phyloP scores from a whole-genome alignment of 1,284 basidiomycete species.

The Vanrija sp. region DNA sequence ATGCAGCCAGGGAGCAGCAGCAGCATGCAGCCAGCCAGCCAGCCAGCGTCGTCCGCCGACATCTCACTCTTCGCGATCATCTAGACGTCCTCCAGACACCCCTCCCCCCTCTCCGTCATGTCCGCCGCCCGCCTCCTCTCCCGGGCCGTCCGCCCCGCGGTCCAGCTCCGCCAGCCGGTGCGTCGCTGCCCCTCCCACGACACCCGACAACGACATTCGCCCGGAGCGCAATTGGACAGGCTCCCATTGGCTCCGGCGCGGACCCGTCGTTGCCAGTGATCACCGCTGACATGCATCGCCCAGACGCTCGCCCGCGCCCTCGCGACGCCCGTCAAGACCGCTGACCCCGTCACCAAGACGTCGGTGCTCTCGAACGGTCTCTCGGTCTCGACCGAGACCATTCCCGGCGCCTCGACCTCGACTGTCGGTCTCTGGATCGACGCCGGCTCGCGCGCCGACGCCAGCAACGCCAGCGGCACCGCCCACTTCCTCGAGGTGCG shows the following conservation, averaged over 20 bases:
- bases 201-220: not conserved
- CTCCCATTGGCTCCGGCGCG: slow-evolving; percentile 11
- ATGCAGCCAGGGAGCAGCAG: no score
- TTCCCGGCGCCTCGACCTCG: slow-evolving; percentile 91
- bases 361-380: slow-evolving; percentile 87
- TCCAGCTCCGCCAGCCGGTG: slow-evolving; percentile 22
- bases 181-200: not conserved
- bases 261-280: not conserved
- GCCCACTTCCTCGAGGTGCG: slow-evolving; percentile 94
- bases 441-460: slow-evolving; percentile 94
- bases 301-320: slow-evolving; percentile 40
- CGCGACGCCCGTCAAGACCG: slow-evolving; percentile 52
- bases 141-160: slow-evolving; percentile 32
- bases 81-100: slow-evolving; percentile 7
- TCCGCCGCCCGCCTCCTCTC: slow-evolving; percentile 41
- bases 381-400: slow-evolving; percentile 87
- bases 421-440: slow-evolving; percentile 99
- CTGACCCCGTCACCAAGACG: slow-evolving; percentile 74
- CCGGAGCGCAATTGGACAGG: slow-evolving; percentile 1
- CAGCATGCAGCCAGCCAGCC: no score
- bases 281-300: not conserved
- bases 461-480: slow-evolving; percentile 86
- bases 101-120: slow-evolving; percentile 23
- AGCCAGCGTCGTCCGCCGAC: no score
- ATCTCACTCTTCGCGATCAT: not conserved